These are phyloP conservation scores for Aureobasidium musti DNA, from an alignment of 2,329 filamentous ascomycete genomes.

Conservation along the genomic window DNA sequence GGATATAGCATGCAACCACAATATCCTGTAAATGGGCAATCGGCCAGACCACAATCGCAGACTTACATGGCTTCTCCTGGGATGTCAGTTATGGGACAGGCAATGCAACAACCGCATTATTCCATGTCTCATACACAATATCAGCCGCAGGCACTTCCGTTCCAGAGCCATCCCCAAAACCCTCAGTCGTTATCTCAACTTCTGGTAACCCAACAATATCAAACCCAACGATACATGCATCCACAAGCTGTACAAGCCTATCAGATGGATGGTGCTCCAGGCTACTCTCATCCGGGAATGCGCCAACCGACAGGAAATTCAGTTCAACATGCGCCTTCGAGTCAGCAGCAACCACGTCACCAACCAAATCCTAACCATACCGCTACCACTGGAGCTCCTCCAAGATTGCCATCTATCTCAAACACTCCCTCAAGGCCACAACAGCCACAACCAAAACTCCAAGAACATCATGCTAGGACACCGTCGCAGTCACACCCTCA, in stretches of 20 bases:
- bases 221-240: slow-evolving; percentile 37
- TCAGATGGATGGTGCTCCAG: slow-evolving; percentile 20
- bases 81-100: slow-evolving; percentile 3
- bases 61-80: slow-evolving; percentile 10
- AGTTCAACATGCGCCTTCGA: not conserved
- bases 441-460: slow-evolving; percentile 33
- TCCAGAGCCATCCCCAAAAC: slow-evolving; percentile 42
- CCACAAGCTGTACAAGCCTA: slow-evolving; percentile 28
- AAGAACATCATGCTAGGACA: slow-evolving; percentile 2
- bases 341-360: slow-evolving; percentile 1
- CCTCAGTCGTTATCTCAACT: slow-evolving; percentile 44
- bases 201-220: slow-evolving; percentile 37
- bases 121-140: slow-evolving; percentile 21
- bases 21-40: slow-evolving; percentile 30
- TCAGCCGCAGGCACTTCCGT: slow-evolving; percentile 37
- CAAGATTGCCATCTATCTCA: not conserved
- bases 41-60: not conserved
- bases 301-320: not conserved
- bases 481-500: slow-evolving; percentile 11
- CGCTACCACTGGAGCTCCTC: not conserved
- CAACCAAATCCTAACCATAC: not conserved
- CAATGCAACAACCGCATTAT: slow-evolving; percentile 22
- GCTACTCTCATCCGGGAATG: slow-evolving; percentile 1
- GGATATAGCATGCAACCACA: slow-evolving; percentile 32
- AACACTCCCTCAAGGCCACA: slow-evolving; percentile 32